phyloP scores from a whole-genome alignment of 805 yeast genomes.

The Monosporozyma yasuniensis region DNA sequence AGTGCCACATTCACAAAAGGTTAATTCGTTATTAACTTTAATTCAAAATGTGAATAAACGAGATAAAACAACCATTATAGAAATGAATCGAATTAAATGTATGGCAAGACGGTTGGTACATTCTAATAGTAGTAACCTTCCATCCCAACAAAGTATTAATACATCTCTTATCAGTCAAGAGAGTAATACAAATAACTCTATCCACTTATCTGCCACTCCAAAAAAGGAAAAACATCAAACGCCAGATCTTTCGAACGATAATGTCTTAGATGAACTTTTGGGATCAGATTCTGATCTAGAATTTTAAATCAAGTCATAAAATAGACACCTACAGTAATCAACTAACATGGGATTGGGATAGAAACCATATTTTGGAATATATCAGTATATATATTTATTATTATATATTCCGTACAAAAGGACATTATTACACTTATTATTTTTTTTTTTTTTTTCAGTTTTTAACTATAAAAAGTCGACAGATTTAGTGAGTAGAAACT shows the following conservation, averaged over 20 bases:
- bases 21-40: slow-evolving; percentile 7
- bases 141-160: neutral
- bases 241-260: slow-evolving; percentile 7
- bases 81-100: slow-evolving; percentile 23
- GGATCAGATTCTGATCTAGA: slow-evolving; percentile 24
- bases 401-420: slow-evolving; percentile 1
- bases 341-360: neutral
- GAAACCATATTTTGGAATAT: too few species aligned
- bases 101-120: slow-evolving; percentile 16
- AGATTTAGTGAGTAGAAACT: neutral
- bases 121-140: slow-evolving; percentile 8
- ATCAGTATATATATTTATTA: neutral
- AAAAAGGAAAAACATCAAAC: neutral
- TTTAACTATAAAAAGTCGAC: neutral
- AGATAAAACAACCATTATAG: slow-evolving; percentile 14
- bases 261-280: slow-evolving; percentile 12
- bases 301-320: neutral
- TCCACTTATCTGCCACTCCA: neutral
- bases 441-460: neutral
- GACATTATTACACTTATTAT: neutral
- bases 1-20: slow-evolving; percentile 16
- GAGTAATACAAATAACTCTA: neutral
- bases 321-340: neutral
- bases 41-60: slow-evolving; percentile 12
- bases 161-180: neutral